phyloP scores from a whole-genome alignment of 2,329 filamentous ascomycete species.

The Parasarocladium wereldwijsianum region DNA sequence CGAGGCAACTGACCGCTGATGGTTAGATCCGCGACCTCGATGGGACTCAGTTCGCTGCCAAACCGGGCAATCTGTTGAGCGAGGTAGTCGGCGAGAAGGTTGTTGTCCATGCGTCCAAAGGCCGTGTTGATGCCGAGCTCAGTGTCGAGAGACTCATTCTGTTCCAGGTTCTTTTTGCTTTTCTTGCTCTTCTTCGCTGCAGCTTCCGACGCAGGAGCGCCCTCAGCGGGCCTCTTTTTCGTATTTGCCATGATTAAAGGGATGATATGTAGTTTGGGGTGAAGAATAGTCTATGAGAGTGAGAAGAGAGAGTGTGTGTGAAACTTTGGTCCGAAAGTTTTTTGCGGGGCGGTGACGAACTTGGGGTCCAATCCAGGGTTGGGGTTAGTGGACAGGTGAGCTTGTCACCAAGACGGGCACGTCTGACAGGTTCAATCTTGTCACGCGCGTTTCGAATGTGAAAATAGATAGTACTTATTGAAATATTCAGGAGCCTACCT shows the following conservation, averaged over 20 bases:
- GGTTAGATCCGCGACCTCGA: conserved; percentile 74
- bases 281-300: too few relatives aligned
- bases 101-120: conserved; percentile 69
- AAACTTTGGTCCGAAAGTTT: conserved; percentile 1
- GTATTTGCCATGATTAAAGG: conserved; percentile 21
- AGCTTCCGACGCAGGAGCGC: conserved; percentile 23
- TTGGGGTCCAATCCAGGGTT: too few relatives aligned
- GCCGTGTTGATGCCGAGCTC: conserved; percentile 66
- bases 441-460: too few relatives aligned
- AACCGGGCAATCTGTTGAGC: conserved; percentile 66
- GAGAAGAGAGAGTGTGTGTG: conserved; percentile 1
- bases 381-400: too few relatives aligned
- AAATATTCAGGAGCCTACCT: too few relatives aligned
- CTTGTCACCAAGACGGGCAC: too few relatives aligned
- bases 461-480: too few relatives aligned
- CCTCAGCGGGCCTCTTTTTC: conserved; percentile 42
- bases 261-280: background rate
- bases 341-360: conserved; percentile 3
- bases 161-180: conserved; percentile 40
- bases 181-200: conserved; percentile 32
- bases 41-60: conserved; percentile 62
- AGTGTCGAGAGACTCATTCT: conserved; percentile 45
- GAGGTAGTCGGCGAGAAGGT: conserved; percentile 72
- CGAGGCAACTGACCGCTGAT: conserved; percentile 49
- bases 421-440: too few relatives aligned